Evolutionary conservation across 352 stramenopile species (phyloP).

Genomic region (Globisporangium middletonii): DNA sequence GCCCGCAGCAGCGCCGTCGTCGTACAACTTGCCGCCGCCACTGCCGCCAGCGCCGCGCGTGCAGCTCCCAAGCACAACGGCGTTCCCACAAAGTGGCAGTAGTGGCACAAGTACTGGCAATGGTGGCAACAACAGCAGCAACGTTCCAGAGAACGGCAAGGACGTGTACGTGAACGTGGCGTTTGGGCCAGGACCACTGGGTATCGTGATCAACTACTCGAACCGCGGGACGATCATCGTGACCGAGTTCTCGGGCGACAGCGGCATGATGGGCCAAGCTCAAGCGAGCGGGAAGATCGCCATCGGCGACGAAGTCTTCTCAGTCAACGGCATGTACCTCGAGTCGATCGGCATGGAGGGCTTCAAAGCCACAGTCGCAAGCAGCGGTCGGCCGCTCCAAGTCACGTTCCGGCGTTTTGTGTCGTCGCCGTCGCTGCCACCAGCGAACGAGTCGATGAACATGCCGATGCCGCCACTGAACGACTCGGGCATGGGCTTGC

Average conservation of each 20-base stretch:
- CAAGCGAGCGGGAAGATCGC: constrained; percentile 62
- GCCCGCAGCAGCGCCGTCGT: neutral
- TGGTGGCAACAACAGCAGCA: neutral
- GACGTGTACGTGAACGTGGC: constrained; percentile 53
- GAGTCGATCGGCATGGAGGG: constrained; percentile 75
- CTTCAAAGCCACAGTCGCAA: constrained; percentile 66
- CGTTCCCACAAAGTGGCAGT: neutral
- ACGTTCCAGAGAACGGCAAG: constrained; percentile 7
- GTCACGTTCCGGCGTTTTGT: constrained; percentile 60
- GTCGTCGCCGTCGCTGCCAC: neutral
- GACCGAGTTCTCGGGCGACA: constrained; percentile 74
- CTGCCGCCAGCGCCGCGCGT: neutral
- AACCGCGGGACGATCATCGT: constrained; percentile 63
- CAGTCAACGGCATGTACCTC: constrained; percentile 61
- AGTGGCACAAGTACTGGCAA: neutral
- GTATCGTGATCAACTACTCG: constrained; percentile 84
- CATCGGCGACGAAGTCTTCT: constrained; percentile 74
- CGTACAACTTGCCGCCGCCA: neutral
- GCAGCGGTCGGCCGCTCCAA: constrained; percentile 47
- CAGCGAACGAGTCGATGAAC: constrained; percentile 1
- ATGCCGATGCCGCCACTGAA: neutral
- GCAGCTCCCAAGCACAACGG: neutral
- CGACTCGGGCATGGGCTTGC: neutral
- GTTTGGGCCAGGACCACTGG: constrained; percentile 63
- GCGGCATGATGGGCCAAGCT: constrained; percentile 63